Evolutionary conservation across 2,329 filamentous ascomycete genomes (phyloP).

Genomic region (Xylariaceae sp.): DNA sequence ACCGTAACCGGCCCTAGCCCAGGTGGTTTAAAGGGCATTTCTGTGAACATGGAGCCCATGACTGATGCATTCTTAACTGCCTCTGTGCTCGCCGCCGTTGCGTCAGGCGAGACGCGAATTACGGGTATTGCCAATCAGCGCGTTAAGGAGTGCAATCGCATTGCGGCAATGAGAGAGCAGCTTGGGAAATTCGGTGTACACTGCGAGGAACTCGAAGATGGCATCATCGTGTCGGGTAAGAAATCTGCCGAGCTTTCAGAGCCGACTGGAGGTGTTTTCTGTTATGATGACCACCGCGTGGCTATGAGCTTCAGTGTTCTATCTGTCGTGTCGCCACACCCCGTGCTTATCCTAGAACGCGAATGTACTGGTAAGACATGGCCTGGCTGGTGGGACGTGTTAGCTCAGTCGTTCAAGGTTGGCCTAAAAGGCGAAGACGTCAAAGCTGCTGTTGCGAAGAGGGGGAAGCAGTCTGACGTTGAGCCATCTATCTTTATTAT

Average conservation of each 20-base stretch:
- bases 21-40: constrained; percentile 73
- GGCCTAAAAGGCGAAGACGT: constrained; percentile 74
- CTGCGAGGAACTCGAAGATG: constrained; percentile 88
- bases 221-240: constrained; percentile 73
- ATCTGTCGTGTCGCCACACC: constrained; percentile 68
- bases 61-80: constrained; percentile 97
- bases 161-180: constrained; percentile 92
- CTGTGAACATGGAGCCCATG: constrained; percentile 98
- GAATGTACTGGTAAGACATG: constrained; percentile 97
- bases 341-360: constrained; percentile 81
- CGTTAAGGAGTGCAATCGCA: constrained; percentile 97
- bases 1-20: constrained; percentile 86
- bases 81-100: constrained; percentile 88
- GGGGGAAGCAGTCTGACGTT: constrained; percentile 41
- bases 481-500: constrained; percentile 86
- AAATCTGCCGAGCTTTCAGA: constrained; percentile 51
- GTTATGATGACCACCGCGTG: constrained; percentile 96
- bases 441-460: constrained; percentile 32
- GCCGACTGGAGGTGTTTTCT: constrained; percentile 73
- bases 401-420: constrained; percentile 78
- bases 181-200: constrained; percentile 89
- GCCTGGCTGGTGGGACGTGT: constrained; percentile 97
- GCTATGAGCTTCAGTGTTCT: constrained; percentile 98
- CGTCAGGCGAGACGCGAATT: constrained; percentile 80
- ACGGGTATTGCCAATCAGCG: constrained; percentile 96